A percentile compares a stretch with the other conserved stretches of the same genome.
Conservation (phyloP, 140 eudicot genomes). For the Anethum foeniculum region DNA sequence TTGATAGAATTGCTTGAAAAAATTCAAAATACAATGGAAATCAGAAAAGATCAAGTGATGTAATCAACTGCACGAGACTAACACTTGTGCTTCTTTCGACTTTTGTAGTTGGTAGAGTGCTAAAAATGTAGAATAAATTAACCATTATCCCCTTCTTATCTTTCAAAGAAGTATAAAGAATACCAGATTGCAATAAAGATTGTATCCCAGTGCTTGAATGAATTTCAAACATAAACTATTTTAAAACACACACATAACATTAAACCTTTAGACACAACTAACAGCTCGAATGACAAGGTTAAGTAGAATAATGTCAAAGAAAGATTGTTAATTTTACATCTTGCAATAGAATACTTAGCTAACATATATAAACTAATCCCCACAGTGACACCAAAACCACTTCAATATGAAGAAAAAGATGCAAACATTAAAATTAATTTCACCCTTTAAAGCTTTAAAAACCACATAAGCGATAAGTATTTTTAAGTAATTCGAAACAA, state of each 20-base stretch:
- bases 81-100: background rate
- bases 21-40: background rate
- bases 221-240: background rate
- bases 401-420: background rate
- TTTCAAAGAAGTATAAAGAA: too few relatives aligned
- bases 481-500: too few relatives aligned
- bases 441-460: background rate
- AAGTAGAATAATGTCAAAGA: background rate
- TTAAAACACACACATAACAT: background rate
- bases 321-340: background rate
- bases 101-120: too few relatives aligned
- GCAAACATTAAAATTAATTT: background rate
- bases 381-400: background rate
- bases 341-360: background rate
- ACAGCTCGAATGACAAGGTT: too few relatives aligned
- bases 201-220: background rate
- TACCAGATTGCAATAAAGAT: too few relatives aligned
- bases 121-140: too few relatives aligned
- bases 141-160: background rate
- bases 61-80: background rate
- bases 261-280: too few relatives aligned
- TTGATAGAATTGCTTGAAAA: background rate
- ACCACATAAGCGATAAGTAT: background rate
- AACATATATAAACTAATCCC: background rate
- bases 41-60: background rate